These are phyloP conservation scores for Colletotrichum sp. DNA, from an alignment of 2,329 filamentous ascomycete genomes.

Conservation along the genomic window DNA sequence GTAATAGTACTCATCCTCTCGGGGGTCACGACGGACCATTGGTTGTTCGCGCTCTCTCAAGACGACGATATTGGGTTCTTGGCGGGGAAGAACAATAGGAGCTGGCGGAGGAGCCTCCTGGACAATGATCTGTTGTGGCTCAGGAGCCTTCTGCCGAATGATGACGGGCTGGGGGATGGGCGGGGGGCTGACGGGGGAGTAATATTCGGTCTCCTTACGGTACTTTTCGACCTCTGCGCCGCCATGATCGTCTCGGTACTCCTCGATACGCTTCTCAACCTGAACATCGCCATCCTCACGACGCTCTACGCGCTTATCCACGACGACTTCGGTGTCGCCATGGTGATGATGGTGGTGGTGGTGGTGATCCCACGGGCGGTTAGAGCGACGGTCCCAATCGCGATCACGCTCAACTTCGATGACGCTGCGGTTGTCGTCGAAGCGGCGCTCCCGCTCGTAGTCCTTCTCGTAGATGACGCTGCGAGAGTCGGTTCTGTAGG, in stretches of 20 bases:
- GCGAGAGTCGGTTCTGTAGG: slow-evolving; percentile 24
- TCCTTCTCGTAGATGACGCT: slow-evolving; percentile 36
- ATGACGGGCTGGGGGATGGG: slow-evolving; percentile 52
- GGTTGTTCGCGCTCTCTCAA: slow-evolving; percentile 44
- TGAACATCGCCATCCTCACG: slow-evolving; percentile 56
- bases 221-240: slow-evolving; percentile 62
- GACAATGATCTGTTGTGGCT: slow-evolving; percentile 65
- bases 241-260: slow-evolving; percentile 49
- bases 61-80: slow-evolving; percentile 50
- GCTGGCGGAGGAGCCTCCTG: slow-evolving; percentile 60
- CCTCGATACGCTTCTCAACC: slow-evolving; percentile 58
- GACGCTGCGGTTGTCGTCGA: slow-evolving; percentile 26
- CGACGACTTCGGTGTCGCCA: slow-evolving; percentile 44
- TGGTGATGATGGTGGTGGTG: slow-evolving; percentile 25
- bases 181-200: slow-evolving; percentile 54
- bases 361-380: slow-evolving; percentile 31
- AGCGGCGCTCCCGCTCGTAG: slow-evolving; percentile 29
- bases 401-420: slow-evolving; percentile 43
- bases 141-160: slow-evolving; percentile 59
- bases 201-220: slow-evolving; percentile 68
- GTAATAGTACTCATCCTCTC: slow-evolving; percentile 58
- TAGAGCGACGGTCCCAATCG: slow-evolving; percentile 36
- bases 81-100: slow-evolving; percentile 54
- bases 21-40: slow-evolving; percentile 38
- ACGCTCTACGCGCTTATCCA: slow-evolving; percentile 46